Evolutionary conservation across 768 basidiomycete species (phyloP).

Genomic region (Hypholoma fasciculare): DNA sequence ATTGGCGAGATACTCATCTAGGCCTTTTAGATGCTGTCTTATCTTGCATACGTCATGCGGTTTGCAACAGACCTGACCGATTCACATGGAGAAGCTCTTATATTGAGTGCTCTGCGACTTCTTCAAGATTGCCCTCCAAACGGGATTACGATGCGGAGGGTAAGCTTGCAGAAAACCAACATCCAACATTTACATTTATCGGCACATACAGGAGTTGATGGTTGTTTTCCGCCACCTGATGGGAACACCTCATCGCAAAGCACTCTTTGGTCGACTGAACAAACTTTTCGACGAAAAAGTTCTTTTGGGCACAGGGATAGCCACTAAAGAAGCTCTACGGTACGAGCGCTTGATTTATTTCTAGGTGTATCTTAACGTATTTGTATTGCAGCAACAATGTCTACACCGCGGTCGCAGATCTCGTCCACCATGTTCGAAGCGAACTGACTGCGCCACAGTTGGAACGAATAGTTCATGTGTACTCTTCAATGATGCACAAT

Average conservation of each 20-base stretch:
- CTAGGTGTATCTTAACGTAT: neutral
- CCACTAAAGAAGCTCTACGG: conserved; percentile 85
- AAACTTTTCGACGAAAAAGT: conserved; percentile 91
- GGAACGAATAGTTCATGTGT: conserved; percentile 76
- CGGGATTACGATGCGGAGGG: conserved; percentile 80
- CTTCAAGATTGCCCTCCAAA: conserved; percentile 92
- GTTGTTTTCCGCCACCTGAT: conserved; percentile 91
- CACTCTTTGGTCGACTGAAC: conserved; percentile 81
- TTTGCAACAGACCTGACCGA: conserved; percentile 58
- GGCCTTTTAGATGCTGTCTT: conserved; percentile 75
- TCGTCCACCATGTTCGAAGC: conserved; percentile 86
- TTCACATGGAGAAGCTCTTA: conserved; percentile 77
- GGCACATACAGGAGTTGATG: conserved; percentile 71
- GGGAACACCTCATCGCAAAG: conserved; percentile 72
- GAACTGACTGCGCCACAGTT: conserved; percentile 81
- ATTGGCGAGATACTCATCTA: neutral
- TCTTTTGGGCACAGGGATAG: conserved; percentile 80
- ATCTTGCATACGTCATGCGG: conserved; percentile 87
- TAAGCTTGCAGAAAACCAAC: conserved; percentile 24
- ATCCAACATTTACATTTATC: conserved; percentile 4
- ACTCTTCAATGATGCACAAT: conserved; percentile 89
- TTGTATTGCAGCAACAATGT: conserved; percentile 59
- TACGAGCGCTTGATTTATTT: conserved; percentile 27
- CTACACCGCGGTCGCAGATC: conserved; percentile 88
- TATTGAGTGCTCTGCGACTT: conserved; percentile 79